Evolutionary conservation across 2,329 filamentous ascomycete genomes (phyloP).

Genomic region (Fusarium pseudonygamai): DNA sequence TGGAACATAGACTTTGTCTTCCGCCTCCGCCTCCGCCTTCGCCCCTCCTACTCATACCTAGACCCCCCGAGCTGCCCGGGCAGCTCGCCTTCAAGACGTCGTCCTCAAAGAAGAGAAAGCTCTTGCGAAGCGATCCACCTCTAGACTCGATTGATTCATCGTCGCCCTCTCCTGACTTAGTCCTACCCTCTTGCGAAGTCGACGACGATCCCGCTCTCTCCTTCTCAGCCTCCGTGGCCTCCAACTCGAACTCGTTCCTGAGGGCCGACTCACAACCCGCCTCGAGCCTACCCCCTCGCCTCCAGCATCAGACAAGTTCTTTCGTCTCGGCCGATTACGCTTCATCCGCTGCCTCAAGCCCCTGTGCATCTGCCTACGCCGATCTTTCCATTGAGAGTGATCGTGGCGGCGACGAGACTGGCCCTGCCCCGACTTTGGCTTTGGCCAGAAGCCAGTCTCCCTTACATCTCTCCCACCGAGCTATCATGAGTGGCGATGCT

Average conservation of each 20-base stretch:
- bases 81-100: conserved; percentile 78
- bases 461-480: conserved; percentile 60
- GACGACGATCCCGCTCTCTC: conserved; percentile 61
- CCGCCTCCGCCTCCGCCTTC: conserved; percentile 25
- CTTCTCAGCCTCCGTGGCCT: conserved; percentile 56
- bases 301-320: conserved; percentile 58
- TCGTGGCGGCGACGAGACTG: conserved; percentile 58
- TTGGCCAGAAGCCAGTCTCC: conserved; percentile 62
- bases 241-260: conserved; percentile 53
- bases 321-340: conserved; percentile 59
- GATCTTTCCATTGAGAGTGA: conserved; percentile 67
- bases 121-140: conserved; percentile 58
- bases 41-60: conserved; percentile 25
- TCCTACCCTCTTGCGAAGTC: conserved; percentile 63
- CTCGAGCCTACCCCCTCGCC: conserved; percentile 61
- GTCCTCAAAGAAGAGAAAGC: conserved; percentile 78
- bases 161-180: conserved; percentile 56
- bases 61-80: conserved; percentile 63
- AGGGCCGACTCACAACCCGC: conserved; percentile 56
- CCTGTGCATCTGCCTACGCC: conserved; percentile 63
- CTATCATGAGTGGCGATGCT: conserved; percentile 68
- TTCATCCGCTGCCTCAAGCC: conserved; percentile 67
- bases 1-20: conserved; percentile 17
- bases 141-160: conserved; percentile 50
- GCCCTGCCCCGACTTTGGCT: conserved; percentile 49